These are phyloP conservation scores for Rhodotorula toruloides DNA, from an alignment of 768 basidiomycete species.

Conservation along the genomic window DNA sequence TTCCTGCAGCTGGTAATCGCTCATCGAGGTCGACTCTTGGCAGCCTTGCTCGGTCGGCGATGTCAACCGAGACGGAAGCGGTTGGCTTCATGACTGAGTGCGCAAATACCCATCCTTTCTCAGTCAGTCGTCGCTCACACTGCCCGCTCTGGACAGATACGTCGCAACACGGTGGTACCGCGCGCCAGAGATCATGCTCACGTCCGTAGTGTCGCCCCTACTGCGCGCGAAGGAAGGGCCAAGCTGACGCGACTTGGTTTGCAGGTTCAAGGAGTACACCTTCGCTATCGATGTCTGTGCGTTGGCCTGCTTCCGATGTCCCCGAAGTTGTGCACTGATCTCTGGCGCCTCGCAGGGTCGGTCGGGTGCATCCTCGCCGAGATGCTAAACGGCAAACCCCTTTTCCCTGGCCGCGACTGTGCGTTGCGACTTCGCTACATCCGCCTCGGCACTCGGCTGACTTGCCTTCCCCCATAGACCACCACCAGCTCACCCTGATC, in stretches of 20 bases:
- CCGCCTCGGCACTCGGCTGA: not conserved
- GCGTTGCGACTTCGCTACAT: constrained; percentile 45
- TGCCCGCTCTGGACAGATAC: constrained; percentile 58
- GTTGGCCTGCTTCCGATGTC: not conserved
- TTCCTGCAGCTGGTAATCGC: not conserved
- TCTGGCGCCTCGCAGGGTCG: constrained; percentile 44
- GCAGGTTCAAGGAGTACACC: constrained; percentile 86
- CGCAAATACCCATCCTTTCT: not conserved
- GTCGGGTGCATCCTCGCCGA: constrained; percentile 59
- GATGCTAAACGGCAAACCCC: constrained; percentile 92
- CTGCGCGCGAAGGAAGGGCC: not conserved
- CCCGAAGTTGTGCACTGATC: not conserved
- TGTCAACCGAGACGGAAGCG: constrained; percentile 51
- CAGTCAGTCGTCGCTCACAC: not conserved
- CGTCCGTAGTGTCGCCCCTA: constrained; percentile 43
- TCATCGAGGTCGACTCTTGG: constrained; percentile 57
- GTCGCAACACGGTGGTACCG: constrained; percentile 99
- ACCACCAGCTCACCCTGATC: constrained; percentile 91
- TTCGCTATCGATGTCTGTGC: constrained; percentile 56
- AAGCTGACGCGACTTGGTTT: no score
- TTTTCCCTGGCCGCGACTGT: constrained; percentile 92
- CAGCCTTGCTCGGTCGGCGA: constrained; percentile 32
- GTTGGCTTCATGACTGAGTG: constrained; percentile 67
- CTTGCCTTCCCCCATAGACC: constrained; percentile 56
- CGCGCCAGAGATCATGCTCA: constrained; percentile 98